phyloP scores from a whole-genome alignment of 163 green algal species.

The Scenedesmus sp. region DNA sequence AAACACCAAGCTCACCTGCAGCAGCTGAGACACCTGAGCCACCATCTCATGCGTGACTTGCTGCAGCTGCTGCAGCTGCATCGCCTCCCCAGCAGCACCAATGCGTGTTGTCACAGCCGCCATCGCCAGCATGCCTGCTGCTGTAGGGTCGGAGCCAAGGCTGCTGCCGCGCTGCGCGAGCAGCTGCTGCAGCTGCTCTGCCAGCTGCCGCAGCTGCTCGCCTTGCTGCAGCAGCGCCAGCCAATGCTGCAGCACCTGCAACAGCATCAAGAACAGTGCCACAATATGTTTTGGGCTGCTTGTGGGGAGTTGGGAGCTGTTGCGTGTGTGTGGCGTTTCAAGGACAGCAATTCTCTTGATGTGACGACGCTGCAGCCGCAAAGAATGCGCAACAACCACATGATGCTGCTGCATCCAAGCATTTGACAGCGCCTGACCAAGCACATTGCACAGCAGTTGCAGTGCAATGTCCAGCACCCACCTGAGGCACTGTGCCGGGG shows the following conservation, averaged over 20 bases:
- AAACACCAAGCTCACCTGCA: background rate
- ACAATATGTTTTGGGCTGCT: background rate
- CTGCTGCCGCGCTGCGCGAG: slow-evolving; percentile 36
- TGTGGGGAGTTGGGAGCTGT: too few species aligned
- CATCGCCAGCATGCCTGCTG: slow-evolving; percentile 27
- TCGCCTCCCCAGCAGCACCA: slow-evolving; percentile 7
- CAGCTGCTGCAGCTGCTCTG: slow-evolving; percentile 52
- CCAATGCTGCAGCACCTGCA: slow-evolving; percentile 41
- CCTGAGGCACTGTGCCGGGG: too few species aligned
- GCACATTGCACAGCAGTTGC: too few species aligned
- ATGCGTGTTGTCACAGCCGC: background rate
- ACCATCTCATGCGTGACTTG: background rate
- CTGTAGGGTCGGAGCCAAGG: background rate
- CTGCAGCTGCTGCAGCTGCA: slow-evolving; percentile 11
- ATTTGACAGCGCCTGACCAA: too few species aligned
- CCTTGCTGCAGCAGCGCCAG: slow-evolving; percentile 49
- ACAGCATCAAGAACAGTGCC: background rate
- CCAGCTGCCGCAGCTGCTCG: slow-evolving; percentile 37
- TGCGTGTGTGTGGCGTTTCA: too few species aligned
- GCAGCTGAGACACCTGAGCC: slow-evolving; percentile 3
- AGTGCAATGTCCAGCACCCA: too few species aligned
- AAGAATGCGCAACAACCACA: too few species aligned
- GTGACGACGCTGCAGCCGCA: too few species aligned
- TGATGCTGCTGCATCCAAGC: too few species aligned
- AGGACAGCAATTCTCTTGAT: too few species aligned